phyloP scores from a whole-genome alignment of 2,329 filamentous ascomycete genomes.

The Aurifilum marmelostoma region DNA sequence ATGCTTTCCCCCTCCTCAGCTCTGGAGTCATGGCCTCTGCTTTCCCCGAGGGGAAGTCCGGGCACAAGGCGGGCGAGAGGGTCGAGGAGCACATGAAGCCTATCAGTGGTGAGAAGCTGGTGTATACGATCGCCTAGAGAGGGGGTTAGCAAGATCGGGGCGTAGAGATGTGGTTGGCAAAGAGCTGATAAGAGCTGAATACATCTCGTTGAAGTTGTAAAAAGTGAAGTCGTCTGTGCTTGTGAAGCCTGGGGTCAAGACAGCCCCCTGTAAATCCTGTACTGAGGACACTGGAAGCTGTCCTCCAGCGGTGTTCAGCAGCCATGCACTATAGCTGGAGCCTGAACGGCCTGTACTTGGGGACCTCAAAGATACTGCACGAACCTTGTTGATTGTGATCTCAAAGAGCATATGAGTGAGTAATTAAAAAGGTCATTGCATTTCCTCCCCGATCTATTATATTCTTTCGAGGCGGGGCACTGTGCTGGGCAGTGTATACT shows the following conservation, averaged over 20 bases:
- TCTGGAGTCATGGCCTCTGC: background rate
- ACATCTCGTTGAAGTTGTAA: no score
- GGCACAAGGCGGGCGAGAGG: background rate
- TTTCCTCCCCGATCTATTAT: background rate
- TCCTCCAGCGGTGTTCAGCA: no score
- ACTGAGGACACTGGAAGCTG: no score
- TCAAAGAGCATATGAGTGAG: background rate
- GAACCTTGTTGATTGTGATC: background rate
- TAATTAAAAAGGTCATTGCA: background rate
- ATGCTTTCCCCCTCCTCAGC: constrained; percentile 35
- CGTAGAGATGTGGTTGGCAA: no score
- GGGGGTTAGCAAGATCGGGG: no score
- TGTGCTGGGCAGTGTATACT: background rate
- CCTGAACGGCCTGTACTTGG: no score
- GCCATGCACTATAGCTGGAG: no score
- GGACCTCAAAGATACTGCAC: no score
- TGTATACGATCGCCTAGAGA: background rate
- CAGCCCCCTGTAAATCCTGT: no score
- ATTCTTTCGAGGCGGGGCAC: background rate
- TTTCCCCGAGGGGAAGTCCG: background rate
- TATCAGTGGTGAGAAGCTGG: constrained; percentile 12
- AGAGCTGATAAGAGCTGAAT: no score
- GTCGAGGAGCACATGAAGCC: background rate
- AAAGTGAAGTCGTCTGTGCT: no score
- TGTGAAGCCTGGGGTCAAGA: no score